Evolutionary conservation across 257 asterid genomes (phyloP), one percentile per base, ranked within the genome.

Genomic region (Penstemon newberryi): DNA sequence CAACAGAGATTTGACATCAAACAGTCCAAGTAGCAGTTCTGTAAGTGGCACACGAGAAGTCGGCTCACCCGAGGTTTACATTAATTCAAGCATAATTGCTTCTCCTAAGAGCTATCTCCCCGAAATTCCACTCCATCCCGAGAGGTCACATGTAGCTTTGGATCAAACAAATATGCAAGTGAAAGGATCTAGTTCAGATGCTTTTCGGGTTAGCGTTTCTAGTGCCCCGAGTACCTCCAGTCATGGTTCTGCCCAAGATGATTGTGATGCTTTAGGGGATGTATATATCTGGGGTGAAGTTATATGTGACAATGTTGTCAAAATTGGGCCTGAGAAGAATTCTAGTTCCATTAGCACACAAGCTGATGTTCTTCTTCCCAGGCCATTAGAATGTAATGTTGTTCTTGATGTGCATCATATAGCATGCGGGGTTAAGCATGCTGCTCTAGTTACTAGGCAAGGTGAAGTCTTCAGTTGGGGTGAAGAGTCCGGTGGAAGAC

Each of bases 211-310:
- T 67, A 92, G 98, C 56, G 92, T 89, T 63, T 92, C 98, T 68
- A 89, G 98, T 73, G 98, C 92, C 70, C 98, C 91, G 55, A 92
- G 98, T 78, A 92, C 96, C 63, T 89, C 98, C 62, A 92, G 98
- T 79, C 96, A 92, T 57, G 96, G 98, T 64, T 92, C 98, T 67
- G 95, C 88, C 37, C 91, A 88, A 7, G 95, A 89, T 72, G 98
- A 92, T 66, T 92, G 96, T 73, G 98, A 92, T 80, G 96, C 90
- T 8, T 72, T 89, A 62, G 92, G 98, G 8, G 96, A 92, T 59
- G 96, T 92, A 36, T 92, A 92, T 67, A 84, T 92, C 60, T 92
- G 98, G 98, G 98, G 98, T 63, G 98, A 92, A 75, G 96, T 92
- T 56, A 83, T 83, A 51, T 86, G 96, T 54, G 96, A 92, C 70